A percentile compares a stretch with the other conserved stretches of the same genome.
phyloP scores from a whole-genome alignment of 768 basidiomycete genomes.

The Sarcomyxa edulis region DNA sequence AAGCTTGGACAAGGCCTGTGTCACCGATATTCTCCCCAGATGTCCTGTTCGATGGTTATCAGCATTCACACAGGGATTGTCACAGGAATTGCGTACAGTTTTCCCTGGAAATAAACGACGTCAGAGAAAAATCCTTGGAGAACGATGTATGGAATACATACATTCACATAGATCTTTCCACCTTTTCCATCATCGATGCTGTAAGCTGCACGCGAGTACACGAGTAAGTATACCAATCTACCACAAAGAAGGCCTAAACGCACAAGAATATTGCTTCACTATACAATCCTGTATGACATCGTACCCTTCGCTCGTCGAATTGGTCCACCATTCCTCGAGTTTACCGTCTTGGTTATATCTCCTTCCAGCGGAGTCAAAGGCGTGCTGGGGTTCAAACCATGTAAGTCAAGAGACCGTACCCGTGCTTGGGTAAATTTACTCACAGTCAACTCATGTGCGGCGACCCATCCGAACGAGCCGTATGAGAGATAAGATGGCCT shows the following conservation, averaged over 20 bases:
- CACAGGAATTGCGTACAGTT: constrained; percentile 70
- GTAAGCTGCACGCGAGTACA: constrained; percentile 66
- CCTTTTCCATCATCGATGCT: constrained; percentile 84
- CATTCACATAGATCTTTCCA: constrained; percentile 79
- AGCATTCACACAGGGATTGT: too few species aligned
- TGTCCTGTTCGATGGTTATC: constrained; percentile 51
- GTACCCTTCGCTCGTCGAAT: constrained; percentile 80
- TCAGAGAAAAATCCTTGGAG: too few species aligned
- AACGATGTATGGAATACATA: constrained; percentile 32
- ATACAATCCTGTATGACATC: constrained; percentile 81
- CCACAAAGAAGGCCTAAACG: constrained; percentile 8
- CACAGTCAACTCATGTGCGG: constrained; percentile 88
- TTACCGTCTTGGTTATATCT: constrained; percentile 89
- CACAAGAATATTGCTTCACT: constrained; percentile 86
- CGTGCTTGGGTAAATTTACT: constrained; percentile 16
- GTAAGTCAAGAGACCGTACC: too few species aligned
- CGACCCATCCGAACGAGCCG: constrained; percentile 89
- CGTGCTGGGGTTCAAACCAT: constrained; percentile 65
- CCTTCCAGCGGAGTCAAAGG: constrained; percentile 85
- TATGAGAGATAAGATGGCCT: constrained; percentile 91
- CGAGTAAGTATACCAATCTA: constrained; percentile 4
- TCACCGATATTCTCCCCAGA: constrained; percentile 93
- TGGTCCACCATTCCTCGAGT: constrained; percentile 91
- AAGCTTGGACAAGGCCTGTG: constrained; percentile 78
- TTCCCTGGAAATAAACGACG: constrained; percentile 47